Evolutionary conservation across 495 filamentous ascomycete species (phyloP).

Genomic region (Daldinia loculata): DNA sequence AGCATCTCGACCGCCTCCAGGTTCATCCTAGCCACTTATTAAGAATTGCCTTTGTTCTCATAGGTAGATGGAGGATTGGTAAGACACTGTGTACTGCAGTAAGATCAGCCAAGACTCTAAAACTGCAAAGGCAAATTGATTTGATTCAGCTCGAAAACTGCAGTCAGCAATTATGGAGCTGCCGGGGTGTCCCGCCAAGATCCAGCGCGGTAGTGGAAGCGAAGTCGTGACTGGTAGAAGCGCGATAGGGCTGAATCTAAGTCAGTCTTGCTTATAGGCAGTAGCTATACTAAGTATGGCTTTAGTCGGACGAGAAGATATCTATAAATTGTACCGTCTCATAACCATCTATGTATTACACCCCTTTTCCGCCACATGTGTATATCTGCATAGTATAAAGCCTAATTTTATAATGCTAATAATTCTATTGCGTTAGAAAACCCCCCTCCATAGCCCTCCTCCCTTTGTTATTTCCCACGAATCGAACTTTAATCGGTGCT

Average conservation of each 20-base stretch:
- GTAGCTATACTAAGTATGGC: too few species aligned
- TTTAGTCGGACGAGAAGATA: too few species aligned
- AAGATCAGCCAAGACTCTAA: neutral
- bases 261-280: too few species aligned
- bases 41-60: neutral
- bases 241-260: neutral
- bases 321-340: too few species aligned
- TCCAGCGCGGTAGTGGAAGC: neutral
- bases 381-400: too few species aligned
- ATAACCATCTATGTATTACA: too few species aligned
- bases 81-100: neutral
- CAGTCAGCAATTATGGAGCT: neutral
- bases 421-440: too few species aligned
- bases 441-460: too few species aligned
- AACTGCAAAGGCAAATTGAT: neutral
- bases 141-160: neutral
- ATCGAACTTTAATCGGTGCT: neutral
- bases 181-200: neutral
- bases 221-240: neutral
- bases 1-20: neutral
- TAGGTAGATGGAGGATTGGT: neutral
- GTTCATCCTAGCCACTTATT: neutral
- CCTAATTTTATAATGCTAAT: too few species aligned
- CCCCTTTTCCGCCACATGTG: too few species aligned
- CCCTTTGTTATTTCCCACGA: too few species aligned